Conservation (phyloP, 140 eudicot genomes). For the Stevia rebaudiana region DNA sequence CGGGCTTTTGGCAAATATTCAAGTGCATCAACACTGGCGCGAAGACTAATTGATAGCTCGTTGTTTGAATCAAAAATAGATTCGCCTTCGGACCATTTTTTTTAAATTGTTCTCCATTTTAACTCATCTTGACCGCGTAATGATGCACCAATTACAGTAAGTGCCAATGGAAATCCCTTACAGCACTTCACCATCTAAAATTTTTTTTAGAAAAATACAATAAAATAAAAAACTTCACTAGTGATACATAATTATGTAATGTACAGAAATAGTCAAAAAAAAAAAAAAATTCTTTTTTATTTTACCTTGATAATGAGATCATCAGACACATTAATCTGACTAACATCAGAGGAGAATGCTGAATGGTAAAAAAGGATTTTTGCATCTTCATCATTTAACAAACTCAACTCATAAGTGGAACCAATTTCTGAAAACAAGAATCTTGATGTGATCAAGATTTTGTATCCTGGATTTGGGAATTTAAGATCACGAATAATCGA, state of each 20-base stretch:
- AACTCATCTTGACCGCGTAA: conserved; percentile 30
- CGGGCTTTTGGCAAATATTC: conserved; percentile 20
- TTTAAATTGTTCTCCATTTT: conserved; percentile 31
- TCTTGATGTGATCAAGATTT: conserved; percentile 47
- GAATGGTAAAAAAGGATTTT: conserved; percentile 22
- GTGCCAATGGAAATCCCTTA: conserved; percentile 47
- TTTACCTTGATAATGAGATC: conserved; percentile 42
- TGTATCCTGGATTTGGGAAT: conserved; percentile 34
- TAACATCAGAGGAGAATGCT: conserved; percentile 26
- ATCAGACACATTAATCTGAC: conserved; percentile 12
- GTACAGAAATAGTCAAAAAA: background rate
- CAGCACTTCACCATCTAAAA: conserved; percentile 38
- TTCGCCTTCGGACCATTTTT: conserved; percentile 35
- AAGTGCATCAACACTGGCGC: conserved; percentile 35
- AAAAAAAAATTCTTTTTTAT: background rate
- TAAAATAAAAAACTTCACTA: background rate
- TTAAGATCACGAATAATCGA: conserved; percentile 25
- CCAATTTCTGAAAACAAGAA: conserved; percentile 30
- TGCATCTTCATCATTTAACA: conserved; percentile 40
- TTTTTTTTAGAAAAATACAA: background rate
- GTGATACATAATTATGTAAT: background rate
- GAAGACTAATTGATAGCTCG: conserved; percentile 22
- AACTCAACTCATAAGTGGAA: conserved; percentile 22
- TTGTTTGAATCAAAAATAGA: conserved; percentile 27
- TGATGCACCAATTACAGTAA: conserved; percentile 41